These are phyloP conservation scores for Platanthera guangdongensis DNA, from an alignment of 106 monocot genomes.

Conservation along the genomic window DNA sequence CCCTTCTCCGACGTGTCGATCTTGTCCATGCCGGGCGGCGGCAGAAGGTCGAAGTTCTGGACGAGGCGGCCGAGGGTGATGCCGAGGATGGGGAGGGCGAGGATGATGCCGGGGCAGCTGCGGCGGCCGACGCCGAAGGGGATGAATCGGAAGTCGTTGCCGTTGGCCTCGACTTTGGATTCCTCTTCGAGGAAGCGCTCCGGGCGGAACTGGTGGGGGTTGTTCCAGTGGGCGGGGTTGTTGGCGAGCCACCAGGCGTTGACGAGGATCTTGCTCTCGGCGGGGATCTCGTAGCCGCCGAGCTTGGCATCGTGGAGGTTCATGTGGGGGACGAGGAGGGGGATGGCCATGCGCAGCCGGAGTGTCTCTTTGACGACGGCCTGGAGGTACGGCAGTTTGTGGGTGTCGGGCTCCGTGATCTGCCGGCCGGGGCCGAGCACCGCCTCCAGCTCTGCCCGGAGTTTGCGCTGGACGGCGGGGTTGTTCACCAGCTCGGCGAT, in stretches of 20 bases:
- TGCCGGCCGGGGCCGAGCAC: conserved; percentile 46
- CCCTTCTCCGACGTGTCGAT: conserved; percentile 72
- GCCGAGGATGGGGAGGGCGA: conserved; percentile 70
- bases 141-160: conserved; percentile 64
- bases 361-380: conserved; percentile 66
- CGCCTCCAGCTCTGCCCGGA: conserved; percentile 35
- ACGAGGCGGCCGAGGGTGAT: conserved; percentile 64
- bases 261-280: conserved; percentile 63
- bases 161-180: conserved; percentile 52
- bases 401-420: conserved; percentile 59
- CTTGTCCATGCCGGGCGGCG: conserved; percentile 51
- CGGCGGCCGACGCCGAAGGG: conserved; percentile 66
- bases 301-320: conserved; percentile 64
- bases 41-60: conserved; percentile 71
- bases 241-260: conserved; percentile 81
- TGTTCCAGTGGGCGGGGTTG: conserved; percentile 59
- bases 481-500: conserved; percentile 68
- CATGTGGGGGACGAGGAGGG: conserved; percentile 78
- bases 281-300: conserved; percentile 59
- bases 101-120: conserved; percentile 74
- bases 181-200: conserved; percentile 78
- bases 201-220: conserved; percentile 66
- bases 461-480: conserved; percentile 43
- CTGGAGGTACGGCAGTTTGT: conserved; percentile 58
- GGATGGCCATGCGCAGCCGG: conserved; percentile 64